Evolutionary conservation across 2,329 filamentous ascomycete genomes (phyloP), one percentile per base, ranked within the genome.

Genomic region (Aspergillus ibericus): DNA sequence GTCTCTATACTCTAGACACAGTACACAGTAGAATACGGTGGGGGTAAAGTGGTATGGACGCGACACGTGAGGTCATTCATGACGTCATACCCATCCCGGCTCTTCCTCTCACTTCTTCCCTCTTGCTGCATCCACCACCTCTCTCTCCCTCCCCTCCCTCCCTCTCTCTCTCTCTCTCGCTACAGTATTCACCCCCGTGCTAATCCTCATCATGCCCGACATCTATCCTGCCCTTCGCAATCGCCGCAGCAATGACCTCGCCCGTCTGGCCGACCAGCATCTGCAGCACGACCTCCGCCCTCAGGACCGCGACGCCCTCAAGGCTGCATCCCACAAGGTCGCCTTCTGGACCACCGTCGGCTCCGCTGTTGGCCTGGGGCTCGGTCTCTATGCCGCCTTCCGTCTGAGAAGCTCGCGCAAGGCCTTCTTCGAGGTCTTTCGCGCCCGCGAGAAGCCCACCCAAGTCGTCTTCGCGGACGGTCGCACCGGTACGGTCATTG

Each of bases 381-480:
- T 90, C 0, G 86, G 86, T 3, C 62, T 85, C 20, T 82, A 81
- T 56, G 74, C 85, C 15, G 86, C 86, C 3, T 81, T 82, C 63
- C 79, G 85, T 9, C 70, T 89, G 10, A 80, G 87, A 38, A 74
- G 74, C 38, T 79, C 82, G 59, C 81, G 87, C 47, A 73, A 77
- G 32, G 77, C 80, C n/a, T 82, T 88, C 71, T 89, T 88, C 76
- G 79, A 81, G 44, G 82, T 84, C 6, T 85, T 90, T 74, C 80
- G 82, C 18, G 81, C 85, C 0, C 75, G 80, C 53, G 85, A 89
- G 68, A 85, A 83, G 70, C 88, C 88, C 0, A 83, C 82, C 0
- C 80, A 85, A 54, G 81, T 90, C 5, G 75, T 82, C 13, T 90
- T 90, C 70, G 81, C 83, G 0, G 81, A 83, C 63, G 88, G 87